Evolutionary conservation across 2,329 filamentous ascomycete species (phyloP), one percentile per base, ranked within the genome.

Genomic region (Chaetothyriales sp.): DNA sequence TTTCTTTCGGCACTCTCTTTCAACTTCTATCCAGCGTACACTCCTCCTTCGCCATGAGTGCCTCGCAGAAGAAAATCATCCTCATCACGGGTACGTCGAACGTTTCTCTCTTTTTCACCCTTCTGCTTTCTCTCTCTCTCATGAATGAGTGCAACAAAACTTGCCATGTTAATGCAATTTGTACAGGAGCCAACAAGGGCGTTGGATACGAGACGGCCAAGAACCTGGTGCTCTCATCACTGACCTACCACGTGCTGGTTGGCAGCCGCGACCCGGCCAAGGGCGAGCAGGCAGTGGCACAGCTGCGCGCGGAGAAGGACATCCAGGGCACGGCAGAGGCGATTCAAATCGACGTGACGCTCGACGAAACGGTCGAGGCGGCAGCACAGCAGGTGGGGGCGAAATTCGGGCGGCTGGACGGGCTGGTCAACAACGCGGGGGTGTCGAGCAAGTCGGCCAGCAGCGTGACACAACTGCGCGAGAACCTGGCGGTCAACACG

Each of bases 381-480:
- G 61, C 62, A 1, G 62, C 61, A 2, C 51, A 54, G 1, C 48
- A 58, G 2, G 57, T 66, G 26, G 57, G 60, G 32, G 50, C 55
- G 18, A 45, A 46, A 1, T 64, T 64, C 46, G 63, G 65, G 1
- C 53, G 56, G 25, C 49, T 65, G 12, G 63, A 66, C 44, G 56
- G 66, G 15, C 56, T 66, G 19, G 60, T 67, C 51, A 66, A 66
- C 49, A 67, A 66, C 47, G 64, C 64, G 5, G 64, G 59, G 1
- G 28, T 60, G 8, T 60, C 32, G 22, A 25, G 22, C 22, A 25
- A 25, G 22, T 25, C 22, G 22, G 32, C 50, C 12, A 51, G 54
- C 15, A 44, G 53, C 49, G 47, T 53, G 12, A 47, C 52, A 10
- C 44, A 47, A n/a, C 58, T 48, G 51, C 53, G 57, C 51, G 36